Percentiles rank a stretch among this genome's conserved stretches.
phyloP scores from a whole-genome alignment of 176 grass and related monocot species.

The Aegilops bicornis region DNA sequence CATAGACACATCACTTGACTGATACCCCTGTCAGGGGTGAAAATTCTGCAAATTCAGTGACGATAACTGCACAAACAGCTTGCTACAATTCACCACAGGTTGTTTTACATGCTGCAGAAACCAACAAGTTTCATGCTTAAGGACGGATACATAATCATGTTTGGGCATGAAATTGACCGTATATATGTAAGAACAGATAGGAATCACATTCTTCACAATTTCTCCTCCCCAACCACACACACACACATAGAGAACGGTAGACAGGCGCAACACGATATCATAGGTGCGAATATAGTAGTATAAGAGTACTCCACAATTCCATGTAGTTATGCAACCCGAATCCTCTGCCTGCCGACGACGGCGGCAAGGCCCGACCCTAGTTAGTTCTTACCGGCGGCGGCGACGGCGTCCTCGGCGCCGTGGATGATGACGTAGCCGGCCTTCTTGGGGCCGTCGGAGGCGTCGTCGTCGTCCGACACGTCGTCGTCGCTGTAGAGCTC shows the following conservation, averaged over 20 bases:
- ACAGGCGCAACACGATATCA: constrained; percentile 20
- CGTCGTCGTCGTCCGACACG: constrained; percentile 39
- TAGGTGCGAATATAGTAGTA: constrained; percentile 1
- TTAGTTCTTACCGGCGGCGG: constrained; percentile 75
- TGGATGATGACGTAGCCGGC: constrained; percentile 69
- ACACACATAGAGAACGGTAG: constrained; percentile 12
- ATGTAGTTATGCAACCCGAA: constrained; percentile 19
- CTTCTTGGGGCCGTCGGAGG: constrained; percentile 73
- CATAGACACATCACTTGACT: not conserved
- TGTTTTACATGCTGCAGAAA: not conserved
- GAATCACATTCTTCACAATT: constrained; percentile 18
- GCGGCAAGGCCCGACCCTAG: constrained; percentile 31
- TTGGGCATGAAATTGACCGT: not conserved
- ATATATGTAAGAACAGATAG: not conserved
- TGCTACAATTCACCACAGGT: not conserved
- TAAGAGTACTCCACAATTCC: constrained; percentile 8
- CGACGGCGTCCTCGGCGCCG: constrained; percentile 41
- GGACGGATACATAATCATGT: not conserved
- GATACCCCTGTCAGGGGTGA: not conserved
- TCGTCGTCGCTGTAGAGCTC: constrained; percentile 51
- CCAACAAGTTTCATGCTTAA: not conserved
- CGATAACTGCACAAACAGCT: not conserved
- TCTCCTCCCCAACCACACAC: not conserved
- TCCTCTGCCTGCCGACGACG: not conserved
- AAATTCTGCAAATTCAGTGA: not conserved